Evolutionary conservation across 2,329 filamentous ascomycete genomes (phyloP), one percentile per base, ranked within the genome.

Genomic region (Ophiostoma piceae): DNA sequence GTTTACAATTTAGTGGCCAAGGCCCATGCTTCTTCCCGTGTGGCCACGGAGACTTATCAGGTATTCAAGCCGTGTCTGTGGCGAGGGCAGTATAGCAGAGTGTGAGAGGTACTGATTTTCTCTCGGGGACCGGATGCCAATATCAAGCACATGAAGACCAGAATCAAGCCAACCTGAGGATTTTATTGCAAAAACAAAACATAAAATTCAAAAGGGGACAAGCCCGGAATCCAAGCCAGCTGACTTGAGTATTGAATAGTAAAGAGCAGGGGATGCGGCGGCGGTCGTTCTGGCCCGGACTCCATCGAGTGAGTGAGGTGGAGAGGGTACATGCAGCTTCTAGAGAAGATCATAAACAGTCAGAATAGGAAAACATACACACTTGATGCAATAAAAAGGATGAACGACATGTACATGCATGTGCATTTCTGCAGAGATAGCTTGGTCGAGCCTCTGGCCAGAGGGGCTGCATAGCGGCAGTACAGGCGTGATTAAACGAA

Each of bases 21-120:
- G 22, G n/a, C 51, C 51, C 32, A 39, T 65, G 19, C 62, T 65
- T 65, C 62, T 22, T 65, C 19, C 35, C 62, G 35, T 39, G 62
- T 26, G 19, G 19, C n/a, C 19, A 65, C 35, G 19, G 62, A 14
- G 29, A 37, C 16, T n/a, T 11, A 39, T 12, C 14, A 39, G 12
- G 62, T n/a, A 62, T 29, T 19, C 5, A 32, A 32, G 57, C 57
- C 11, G 57, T 62, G 26, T 32, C 57, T 62, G n/a, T 32, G 57
- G 22, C 57, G 26, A 62, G 26, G 57, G 2, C 51, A 57, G 26
- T 2, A 22, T 29, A 57, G 11, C n/a, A 57, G 43, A 47, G 43
- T 47, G 43, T n/a, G 41, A 43, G 41, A 6, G 41, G 9, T 16
- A 43, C 4, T 35, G 35, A 35, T 47, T 12, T n/a, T n/a, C 6